Percentiles rank a stretch among this genome's conserved stretches.
phyloP scores from a whole-genome alignment of 495 filamentous ascomycete genomes.

The Xylaria flabelliformis region DNA sequence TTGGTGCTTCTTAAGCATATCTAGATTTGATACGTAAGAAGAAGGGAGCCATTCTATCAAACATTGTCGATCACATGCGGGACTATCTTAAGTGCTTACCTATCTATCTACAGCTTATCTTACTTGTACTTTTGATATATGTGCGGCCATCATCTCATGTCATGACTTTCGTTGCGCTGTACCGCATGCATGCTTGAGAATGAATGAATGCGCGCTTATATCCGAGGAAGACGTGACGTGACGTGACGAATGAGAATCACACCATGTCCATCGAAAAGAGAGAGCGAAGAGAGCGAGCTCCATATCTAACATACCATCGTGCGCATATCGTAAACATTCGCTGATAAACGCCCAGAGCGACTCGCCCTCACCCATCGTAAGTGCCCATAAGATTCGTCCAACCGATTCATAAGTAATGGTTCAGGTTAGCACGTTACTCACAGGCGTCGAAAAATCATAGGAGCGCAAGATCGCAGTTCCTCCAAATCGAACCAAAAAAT shows the following conservation, averaged over 20 bases:
- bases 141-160: not conserved
- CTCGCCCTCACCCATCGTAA: not conserved
- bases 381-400: too few species aligned
- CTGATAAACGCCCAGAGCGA: not conserved
- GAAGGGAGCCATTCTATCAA: not conserved
- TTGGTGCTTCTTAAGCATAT: not conserved
- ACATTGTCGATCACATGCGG: not conserved
- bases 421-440: slow-evolving; percentile 5
- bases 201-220: not conserved
- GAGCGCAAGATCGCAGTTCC: not conserved
- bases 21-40: not conserved
- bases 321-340: not conserved
- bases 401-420: not conserved
- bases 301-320: not conserved
- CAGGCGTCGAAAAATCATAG: not conserved
- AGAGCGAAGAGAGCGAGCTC: too few species aligned
- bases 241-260: not conserved
- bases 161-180: not conserved
- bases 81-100: not conserved
- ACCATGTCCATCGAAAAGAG: not conserved
- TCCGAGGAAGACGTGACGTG: not conserved
- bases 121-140: not conserved
- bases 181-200: not conserved
- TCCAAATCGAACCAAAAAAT: slow-evolving; percentile 17
- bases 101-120: not conserved